Evolutionary conservation across 2,329 filamentous ascomycete species (phyloP).

Genomic region (Ophioceras dolichostomum): DNA sequence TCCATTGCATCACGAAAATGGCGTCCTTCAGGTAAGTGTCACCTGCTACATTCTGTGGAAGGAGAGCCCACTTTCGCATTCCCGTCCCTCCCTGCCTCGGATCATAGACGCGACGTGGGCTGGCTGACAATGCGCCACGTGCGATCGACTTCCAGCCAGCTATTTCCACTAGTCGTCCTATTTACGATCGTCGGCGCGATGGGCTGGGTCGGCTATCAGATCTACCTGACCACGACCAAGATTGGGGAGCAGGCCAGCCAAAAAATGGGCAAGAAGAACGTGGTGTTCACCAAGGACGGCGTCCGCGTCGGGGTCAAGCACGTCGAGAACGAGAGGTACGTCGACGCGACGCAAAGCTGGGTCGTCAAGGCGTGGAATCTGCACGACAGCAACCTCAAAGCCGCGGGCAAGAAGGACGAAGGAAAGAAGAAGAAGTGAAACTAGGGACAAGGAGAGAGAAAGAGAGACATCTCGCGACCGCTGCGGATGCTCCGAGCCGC

Average conservation of each 20-base stretch:
- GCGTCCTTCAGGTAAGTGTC: too few species aligned
- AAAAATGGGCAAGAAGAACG: conserved; percentile 64
- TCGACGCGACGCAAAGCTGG: conserved; percentile 60
- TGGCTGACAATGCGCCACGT: too few species aligned
- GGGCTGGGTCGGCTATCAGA: conserved; percentile 58
- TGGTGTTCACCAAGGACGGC: conserved; percentile 65
- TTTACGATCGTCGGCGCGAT: conserved; percentile 42
- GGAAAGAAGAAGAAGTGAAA: conserved; percentile 1
- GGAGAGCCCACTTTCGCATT: too few species aligned
- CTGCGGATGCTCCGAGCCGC: too few species aligned
- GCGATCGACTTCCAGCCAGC: conserved; percentile 33
- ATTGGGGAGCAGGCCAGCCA: conserved; percentile 53
- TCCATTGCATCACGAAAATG: too few species aligned
- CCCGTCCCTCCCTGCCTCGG: too few species aligned
- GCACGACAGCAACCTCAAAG: conserved; percentile 16
- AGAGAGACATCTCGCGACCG: too few species aligned
- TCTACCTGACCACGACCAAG: conserved; percentile 56
- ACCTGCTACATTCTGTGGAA: too few species aligned
- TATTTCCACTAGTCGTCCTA: conserved; percentile 56
- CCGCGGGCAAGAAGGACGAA: conserved; percentile 15
- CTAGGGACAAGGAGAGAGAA: background rate
- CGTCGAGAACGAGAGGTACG: conserved; percentile 55
- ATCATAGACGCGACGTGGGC: too few species aligned
- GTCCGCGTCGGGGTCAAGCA: conserved; percentile 60
- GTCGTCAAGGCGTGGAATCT: conserved; percentile 56